Evolutionary conservation across 352 stramenopile genomes (phyloP).

Genomic region (Phytopythium delawarense): DNA sequence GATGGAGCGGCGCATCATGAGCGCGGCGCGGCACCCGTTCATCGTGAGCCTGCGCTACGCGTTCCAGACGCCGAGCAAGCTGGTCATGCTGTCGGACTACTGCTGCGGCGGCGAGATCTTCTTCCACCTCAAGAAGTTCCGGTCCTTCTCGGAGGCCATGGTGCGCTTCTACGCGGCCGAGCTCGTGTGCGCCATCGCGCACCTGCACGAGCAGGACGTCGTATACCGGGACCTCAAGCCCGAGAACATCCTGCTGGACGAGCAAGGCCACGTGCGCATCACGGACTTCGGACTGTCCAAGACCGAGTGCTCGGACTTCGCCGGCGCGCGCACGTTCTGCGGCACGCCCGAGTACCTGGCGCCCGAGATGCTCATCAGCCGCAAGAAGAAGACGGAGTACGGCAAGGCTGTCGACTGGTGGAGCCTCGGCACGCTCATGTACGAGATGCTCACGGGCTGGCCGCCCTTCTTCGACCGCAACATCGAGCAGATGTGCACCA

Average conservation of each 20-base stretch:
- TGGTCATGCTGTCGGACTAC: constrained; percentile 91
- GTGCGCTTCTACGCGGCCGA: constrained; percentile 93
- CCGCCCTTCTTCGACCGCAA: constrained; percentile 92
- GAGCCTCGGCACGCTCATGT: constrained; percentile 92
- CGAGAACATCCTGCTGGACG: constrained; percentile 93
- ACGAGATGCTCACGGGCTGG: constrained; percentile 94
- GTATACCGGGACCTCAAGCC: constrained; percentile 94
- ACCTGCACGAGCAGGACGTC: constrained; percentile 90
- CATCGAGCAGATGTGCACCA: constrained; percentile 89
- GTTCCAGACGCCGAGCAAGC: constrained; percentile 89
- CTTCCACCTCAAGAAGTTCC: constrained; percentile 90
- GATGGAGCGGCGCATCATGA: constrained; percentile 87
- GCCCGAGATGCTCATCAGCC: constrained; percentile 87
- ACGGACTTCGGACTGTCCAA: constrained; percentile 94
- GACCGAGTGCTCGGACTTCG: constrained; percentile 72
- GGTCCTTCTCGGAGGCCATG: constrained; percentile 86
- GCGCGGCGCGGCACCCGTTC: constrained; percentile 94
- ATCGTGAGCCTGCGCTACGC: constrained; percentile 94
- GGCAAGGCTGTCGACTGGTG: constrained; percentile 93
- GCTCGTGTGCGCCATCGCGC: constrained; percentile 83
- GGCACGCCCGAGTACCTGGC: constrained; percentile 87
- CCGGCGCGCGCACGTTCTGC: constrained; percentile 85
- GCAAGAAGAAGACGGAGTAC: constrained; percentile 88
- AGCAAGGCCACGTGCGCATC: constrained; percentile 88
- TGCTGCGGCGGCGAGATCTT: constrained; percentile 91